Conservation (phyloP, 148 eudicot genomes). For the Amaranthus cruentus region DNA sequence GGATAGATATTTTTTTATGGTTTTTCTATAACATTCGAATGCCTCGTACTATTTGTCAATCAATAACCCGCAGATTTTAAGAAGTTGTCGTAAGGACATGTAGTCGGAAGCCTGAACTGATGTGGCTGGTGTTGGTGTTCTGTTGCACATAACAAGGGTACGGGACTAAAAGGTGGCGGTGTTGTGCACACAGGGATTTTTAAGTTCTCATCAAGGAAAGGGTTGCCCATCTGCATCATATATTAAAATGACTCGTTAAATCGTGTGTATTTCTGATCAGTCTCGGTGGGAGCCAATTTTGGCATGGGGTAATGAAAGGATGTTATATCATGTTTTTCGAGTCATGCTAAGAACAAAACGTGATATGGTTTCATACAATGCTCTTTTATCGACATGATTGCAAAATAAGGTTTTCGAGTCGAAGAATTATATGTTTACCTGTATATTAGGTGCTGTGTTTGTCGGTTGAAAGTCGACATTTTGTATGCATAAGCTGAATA, state of each 20-base stretch:
- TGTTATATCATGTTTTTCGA: not conserved
- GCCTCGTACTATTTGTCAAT: not conserved
- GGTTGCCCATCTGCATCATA: constrained; percentile 47
- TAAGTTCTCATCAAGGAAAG: constrained; percentile 36
- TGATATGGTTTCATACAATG: not conserved
- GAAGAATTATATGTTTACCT: constrained; percentile 16
- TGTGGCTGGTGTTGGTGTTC: constrained; percentile 53
- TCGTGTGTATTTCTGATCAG: too few relatives aligned
- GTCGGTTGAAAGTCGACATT: constrained; percentile 24
- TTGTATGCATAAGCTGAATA: constrained; percentile 23
- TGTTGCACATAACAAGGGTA: constrained; percentile 35
- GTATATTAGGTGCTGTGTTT: constrained; percentile 16
- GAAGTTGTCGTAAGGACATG: constrained; percentile 78
- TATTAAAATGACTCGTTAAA: too few relatives aligned
- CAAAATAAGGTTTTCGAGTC: not conserved
- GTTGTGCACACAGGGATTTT: constrained; percentile 17
- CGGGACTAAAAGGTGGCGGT: constrained; percentile 9
- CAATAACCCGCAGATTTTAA: constrained; percentile 74
- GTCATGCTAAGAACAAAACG: not conserved
- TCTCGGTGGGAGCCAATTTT: too few relatives aligned
- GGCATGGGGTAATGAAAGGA: too few relatives aligned
- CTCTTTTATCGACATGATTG: not conserved
- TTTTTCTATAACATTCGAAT: not conserved
- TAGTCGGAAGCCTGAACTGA: constrained; percentile 52
- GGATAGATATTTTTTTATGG: not conserved